Base-by-base conservation (phyloP, 129 eudicot genomes). In the Flaveria brownii region DNA sequence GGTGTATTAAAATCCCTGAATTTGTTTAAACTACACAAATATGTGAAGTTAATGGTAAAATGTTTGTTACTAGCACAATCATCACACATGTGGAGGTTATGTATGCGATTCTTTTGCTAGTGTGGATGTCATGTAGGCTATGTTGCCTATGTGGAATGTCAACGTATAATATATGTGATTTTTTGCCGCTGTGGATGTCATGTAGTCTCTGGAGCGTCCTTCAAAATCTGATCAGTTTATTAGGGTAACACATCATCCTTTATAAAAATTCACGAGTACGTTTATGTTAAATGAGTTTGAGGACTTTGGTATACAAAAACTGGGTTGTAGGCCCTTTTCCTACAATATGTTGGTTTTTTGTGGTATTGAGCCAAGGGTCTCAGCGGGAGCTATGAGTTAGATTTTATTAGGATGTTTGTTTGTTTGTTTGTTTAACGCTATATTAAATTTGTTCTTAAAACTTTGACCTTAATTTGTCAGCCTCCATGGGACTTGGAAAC, bases 401-500 rank as follows among this genome's bases (percentile, higher is more conserved):
- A 4, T 36, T 36, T 36, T 36, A 36, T 1, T 36, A 3, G 41
- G 6, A 5, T 36, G 41, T 36, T 5, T 36, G 41, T 36, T 36
- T 36, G 41, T 36, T 36, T 36, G 41, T 36, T 36, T 36, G 41
- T 36, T 4, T 15, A 16, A 16, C 68, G 18, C 22, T 63, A 30
- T 9, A 39, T 5, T 6, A 4, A 76, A 68, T 30, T 6, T 45
- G 36, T 55, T 54, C 3, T 55, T 45, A 72, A 71, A 65, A 68
- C 36, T 77, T 82, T n/a, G 61, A 59, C 42, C 42, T 69, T 49
- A 51, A 62, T 30, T 13, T 86, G 68, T 77, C 86, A 89, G 94
- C 94, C 94, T 6, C 94, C 94, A 46, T 89, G 94, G 94, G 94
- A 89, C 80, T 54, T 82, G 70, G 85, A 85, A 80, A 89, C 80